phyloP scores from a whole-genome alignment of 169 alveolate species.

The Eimeria falciformis region DNA sequence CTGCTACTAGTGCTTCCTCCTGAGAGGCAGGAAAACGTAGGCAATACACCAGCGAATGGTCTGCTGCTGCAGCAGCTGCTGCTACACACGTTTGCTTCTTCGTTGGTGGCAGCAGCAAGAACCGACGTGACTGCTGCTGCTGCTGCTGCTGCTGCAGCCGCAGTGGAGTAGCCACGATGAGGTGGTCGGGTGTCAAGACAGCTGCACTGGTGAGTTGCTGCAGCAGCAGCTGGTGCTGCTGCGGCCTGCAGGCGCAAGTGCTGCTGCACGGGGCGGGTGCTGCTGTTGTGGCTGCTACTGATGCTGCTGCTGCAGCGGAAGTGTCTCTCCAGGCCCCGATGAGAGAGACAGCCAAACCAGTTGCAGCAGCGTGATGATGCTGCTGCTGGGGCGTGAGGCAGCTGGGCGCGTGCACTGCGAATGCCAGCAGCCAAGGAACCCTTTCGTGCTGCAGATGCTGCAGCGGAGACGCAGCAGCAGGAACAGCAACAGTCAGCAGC shows the following conservation, averaged over 20 bases:
- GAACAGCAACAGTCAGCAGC: constrained; percentile 32
- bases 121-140: constrained; percentile 21
- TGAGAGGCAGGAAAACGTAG: constrained; percentile 18
- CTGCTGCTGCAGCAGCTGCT: constrained; percentile 35
- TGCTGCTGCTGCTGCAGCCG: constrained; percentile 54
- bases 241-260: not conserved
- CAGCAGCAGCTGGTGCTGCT: constrained; percentile 60
- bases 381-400: constrained; percentile 38
- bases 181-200: constrained; percentile 51
- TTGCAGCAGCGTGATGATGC: constrained; percentile 1
- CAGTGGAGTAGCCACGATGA: constrained; percentile 22
- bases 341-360: not conserved
- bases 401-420: constrained; percentile 33
- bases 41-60: constrained; percentile 15
- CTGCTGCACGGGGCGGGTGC: not conserved
- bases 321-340: constrained; percentile 47
- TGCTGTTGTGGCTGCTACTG: constrained; percentile 18
- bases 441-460: constrained; percentile 35
- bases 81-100: not conserved
- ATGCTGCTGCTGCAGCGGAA: constrained; percentile 19
- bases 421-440: constrained; percentile 25
- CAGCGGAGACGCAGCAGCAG: constrained; percentile 14
- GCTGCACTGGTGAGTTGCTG: constrained; percentile 54
- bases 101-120: constrained; percentile 24
- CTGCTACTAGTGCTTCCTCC: not conserved